These are phyloP conservation scores for Liquidambar formosana DNA, from an alignment of 164 flowering plant genomes.

Conservation along the genomic window DNA sequence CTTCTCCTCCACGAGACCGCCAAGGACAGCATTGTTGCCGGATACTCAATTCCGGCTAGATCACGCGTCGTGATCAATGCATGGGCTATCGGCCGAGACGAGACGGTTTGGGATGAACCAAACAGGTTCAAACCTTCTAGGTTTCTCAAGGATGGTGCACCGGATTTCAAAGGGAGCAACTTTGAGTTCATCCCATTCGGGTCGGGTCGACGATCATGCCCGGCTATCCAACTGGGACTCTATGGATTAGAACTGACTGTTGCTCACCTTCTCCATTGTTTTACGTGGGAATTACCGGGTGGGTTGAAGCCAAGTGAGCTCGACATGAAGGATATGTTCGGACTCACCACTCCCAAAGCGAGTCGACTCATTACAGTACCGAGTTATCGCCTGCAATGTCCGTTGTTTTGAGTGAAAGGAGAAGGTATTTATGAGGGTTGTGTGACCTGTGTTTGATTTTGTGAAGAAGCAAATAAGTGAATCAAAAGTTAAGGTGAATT, in stretches of 20 bases:
- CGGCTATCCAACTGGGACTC: constrained; percentile 32
- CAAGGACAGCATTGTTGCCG: constrained; percentile 9
- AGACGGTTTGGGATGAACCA: constrained; percentile 27
- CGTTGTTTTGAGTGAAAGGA: not conserved
- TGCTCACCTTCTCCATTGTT: constrained; percentile 24
- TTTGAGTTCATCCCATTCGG: constrained; percentile 35
- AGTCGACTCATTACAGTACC: constrained; percentile 32
- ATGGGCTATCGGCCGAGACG: constrained; percentile 37
- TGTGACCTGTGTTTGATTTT: too few species aligned
- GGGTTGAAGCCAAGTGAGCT: constrained; percentile 34
- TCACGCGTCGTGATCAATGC: constrained; percentile 36
- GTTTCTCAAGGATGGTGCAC: constrained; percentile 19
- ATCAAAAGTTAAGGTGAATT: too few species aligned
- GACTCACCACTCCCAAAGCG: constrained; percentile 30
- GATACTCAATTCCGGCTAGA: constrained; percentile 22
- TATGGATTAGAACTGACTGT: constrained; percentile 16
- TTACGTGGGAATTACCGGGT: constrained; percentile 33
- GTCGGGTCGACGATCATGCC: constrained; percentile 35
- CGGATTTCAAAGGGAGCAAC: constrained; percentile 25
- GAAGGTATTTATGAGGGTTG: too few species aligned
- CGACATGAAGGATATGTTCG: constrained; percentile 25
- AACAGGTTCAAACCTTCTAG: constrained; percentile 28
- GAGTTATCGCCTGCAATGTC: constrained; percentile 16
- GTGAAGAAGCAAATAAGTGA: too few species aligned
- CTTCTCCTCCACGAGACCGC: constrained; percentile 32